phyloP scores from a whole-genome alignment of 371 early-diverging fungal species.

The Fennellomyces sp. region DNA sequence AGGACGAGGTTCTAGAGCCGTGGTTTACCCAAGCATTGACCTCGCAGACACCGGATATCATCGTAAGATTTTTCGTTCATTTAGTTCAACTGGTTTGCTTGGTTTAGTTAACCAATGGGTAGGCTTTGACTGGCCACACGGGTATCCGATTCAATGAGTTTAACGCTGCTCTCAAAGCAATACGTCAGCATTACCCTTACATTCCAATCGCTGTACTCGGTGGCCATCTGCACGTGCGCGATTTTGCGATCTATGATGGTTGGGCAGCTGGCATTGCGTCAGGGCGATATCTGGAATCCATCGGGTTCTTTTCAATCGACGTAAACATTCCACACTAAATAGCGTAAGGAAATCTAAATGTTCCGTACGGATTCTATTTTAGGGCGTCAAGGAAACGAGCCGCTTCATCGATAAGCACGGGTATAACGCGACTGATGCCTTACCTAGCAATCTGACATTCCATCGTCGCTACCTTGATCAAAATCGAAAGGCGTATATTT shows the following conservation, averaged over 20 bases:
- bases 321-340: slow-evolving; percentile 18
- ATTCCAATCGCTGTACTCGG: slow-evolving; percentile 61
- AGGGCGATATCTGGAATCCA: slow-evolving; percentile 63
- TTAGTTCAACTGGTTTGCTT: background rate
- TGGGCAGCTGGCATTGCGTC: slow-evolving; percentile 59
- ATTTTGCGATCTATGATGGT: slow-evolving; percentile 51
- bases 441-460: slow-evolving; percentile 49
- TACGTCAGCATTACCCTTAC: slow-evolving; percentile 52
- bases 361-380: background rate
- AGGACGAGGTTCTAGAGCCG: slow-evolving; percentile 47
- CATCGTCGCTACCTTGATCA: slow-evolving; percentile 63
- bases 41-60: slow-evolving; percentile 52
- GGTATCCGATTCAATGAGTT: slow-evolving; percentile 56
- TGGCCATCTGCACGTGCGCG: slow-evolving; percentile 65
- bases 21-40: slow-evolving; percentile 63
- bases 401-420: slow-evolving; percentile 22
- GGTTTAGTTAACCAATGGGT: background rate
- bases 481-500: slow-evolving; percentile 60
- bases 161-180: slow-evolving; percentile 44
- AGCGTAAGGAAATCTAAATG: no score
- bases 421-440: slow-evolving; percentile 3
- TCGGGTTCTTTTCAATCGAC: slow-evolving; percentile 60
- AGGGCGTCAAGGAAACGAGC: slow-evolving; percentile 21
- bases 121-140: slow-evolving; percentile 52
- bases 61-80: slow-evolving; percentile 19